Conservation (phyloP, 768 basidiomycete species). For the Psilocybe azurescens region DNA sequence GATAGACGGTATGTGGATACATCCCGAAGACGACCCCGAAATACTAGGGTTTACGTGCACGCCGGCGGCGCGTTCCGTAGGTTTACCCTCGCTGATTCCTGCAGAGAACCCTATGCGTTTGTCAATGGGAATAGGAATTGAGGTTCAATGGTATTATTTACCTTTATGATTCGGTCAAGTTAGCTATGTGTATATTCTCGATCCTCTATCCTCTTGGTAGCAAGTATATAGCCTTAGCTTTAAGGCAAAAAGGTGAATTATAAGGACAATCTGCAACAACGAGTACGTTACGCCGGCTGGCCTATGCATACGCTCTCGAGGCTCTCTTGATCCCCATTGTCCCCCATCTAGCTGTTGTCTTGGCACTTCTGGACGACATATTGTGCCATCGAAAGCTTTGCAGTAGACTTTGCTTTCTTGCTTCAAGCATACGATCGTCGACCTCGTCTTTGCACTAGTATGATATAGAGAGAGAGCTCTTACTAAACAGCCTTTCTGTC, state of each 20-base stretch:
- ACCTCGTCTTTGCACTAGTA: neutral
- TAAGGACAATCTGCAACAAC: neutral
- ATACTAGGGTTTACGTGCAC: slow-evolving; percentile 1
- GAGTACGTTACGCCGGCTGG: neutral
- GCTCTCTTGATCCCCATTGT: neutral
- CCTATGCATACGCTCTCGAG: neutral
- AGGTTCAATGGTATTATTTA: neutral
- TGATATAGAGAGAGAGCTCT: too few species aligned
- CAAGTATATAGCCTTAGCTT: neutral
- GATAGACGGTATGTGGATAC: neutral
- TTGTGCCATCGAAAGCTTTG: neutral
- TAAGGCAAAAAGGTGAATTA: neutral
- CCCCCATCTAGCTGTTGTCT: neutral
- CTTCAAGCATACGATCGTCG: neutral
- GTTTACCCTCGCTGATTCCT: too few species aligned
- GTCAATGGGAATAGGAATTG: neutral
- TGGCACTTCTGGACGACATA: neutral
- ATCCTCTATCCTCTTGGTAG: neutral
- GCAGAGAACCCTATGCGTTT: neutral
- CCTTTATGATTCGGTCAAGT: slow-evolving; percentile 1
- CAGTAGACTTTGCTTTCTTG: neutral
- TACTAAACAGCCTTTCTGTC: too few species aligned
- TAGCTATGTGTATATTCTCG: neutral
- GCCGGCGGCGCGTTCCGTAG: too few species aligned
- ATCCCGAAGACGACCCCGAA: neutral